These are phyloP conservation scores for Sporobolomyces pararoseus DNA, from an alignment of 768 basidiomycete genomes.

Conservation along the genomic window DNA sequence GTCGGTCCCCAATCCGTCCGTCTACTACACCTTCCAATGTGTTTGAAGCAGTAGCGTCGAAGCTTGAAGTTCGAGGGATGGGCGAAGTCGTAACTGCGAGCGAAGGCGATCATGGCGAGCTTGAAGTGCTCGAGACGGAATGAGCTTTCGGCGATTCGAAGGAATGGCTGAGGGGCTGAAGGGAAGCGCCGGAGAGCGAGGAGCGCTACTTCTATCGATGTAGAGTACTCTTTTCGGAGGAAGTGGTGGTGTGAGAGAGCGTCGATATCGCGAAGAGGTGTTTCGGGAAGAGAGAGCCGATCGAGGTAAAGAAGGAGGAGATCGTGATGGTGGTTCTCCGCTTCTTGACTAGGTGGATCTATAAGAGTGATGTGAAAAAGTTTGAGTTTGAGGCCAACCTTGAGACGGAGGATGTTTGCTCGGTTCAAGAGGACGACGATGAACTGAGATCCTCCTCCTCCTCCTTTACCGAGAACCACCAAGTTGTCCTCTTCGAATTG, in stretches of 20 bases:
- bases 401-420: constrained; percentile 57
- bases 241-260: constrained; percentile 46
- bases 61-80: constrained; percentile 50
- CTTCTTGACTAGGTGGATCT: constrained; percentile 48
- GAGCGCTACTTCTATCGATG: constrained; percentile 50
- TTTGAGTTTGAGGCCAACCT: constrained; percentile 56
- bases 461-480: constrained; percentile 3
- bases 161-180: constrained; percentile 54
- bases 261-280: background rate
- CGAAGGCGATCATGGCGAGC: constrained; percentile 60
- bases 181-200: constrained; percentile 46
- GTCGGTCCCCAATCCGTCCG: constrained; percentile 13
- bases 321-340: constrained; percentile 47
- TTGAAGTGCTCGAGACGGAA: constrained; percentile 51
- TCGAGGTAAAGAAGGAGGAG: constrained; percentile 52
- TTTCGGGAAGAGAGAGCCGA: constrained; percentile 51
- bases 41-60: constrained; percentile 54
- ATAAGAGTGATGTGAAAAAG: constrained; percentile 61
- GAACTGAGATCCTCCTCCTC: constrained; percentile 47
- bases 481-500: background rate
- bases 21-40: constrained; percentile 53
- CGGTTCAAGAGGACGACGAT: constrained; percentile 59
- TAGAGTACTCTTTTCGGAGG: constrained; percentile 49
- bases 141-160: constrained; percentile 57
- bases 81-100: constrained; percentile 51